Percentiles rank a stretch among this genome's conserved stretches.
Conservation (phyloP, 176 grass and related monocot genomes). For the Coix lacrymajobi region DNA sequence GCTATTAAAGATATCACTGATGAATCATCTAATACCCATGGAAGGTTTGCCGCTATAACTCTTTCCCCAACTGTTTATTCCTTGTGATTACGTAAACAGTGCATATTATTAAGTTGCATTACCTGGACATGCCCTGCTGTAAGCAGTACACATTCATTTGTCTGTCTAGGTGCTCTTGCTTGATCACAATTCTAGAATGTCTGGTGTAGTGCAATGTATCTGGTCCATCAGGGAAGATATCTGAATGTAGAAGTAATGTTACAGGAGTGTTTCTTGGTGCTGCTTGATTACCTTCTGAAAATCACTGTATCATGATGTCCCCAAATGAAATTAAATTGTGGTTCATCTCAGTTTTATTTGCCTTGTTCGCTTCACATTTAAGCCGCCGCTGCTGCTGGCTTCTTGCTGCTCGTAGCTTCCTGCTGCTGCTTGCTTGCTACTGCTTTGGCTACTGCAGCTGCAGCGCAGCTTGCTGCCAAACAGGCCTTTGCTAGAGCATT, state of each 20-base stretch:
- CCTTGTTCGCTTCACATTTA: too few relatives aligned
- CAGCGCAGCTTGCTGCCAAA: too few relatives aligned
- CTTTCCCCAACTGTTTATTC: not conserved
- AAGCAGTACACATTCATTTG: not conserved
- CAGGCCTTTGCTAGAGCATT: too few relatives aligned
- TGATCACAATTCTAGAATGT: not conserved
- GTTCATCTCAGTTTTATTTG: not conserved
- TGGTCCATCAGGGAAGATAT: not conserved
- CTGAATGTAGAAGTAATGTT: not conserved
- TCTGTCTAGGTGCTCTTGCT: not conserved
- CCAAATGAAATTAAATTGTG: not conserved
- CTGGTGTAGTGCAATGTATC: not conserved
- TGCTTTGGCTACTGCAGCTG: not conserved
- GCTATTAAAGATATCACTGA: constrained; percentile 22
- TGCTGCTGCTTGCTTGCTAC: not conserved
- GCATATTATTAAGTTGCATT: not conserved
- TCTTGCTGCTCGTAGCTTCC: too few relatives aligned
- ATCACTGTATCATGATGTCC: not conserved
- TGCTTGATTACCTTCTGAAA: not conserved
- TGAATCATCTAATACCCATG: not conserved
- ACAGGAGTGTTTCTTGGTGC: not conserved
- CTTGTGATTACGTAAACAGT: not conserved
- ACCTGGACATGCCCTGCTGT: not conserved
- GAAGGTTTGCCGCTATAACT: constrained; percentile 17
- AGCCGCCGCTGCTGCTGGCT: too few relatives aligned